A percentile compares a stretch with the other conserved stretches of the same genome.
Evolutionary conservation across 176 grass and related monocot genomes (phyloP).

Genomic region (Puya raimondii): DNA sequence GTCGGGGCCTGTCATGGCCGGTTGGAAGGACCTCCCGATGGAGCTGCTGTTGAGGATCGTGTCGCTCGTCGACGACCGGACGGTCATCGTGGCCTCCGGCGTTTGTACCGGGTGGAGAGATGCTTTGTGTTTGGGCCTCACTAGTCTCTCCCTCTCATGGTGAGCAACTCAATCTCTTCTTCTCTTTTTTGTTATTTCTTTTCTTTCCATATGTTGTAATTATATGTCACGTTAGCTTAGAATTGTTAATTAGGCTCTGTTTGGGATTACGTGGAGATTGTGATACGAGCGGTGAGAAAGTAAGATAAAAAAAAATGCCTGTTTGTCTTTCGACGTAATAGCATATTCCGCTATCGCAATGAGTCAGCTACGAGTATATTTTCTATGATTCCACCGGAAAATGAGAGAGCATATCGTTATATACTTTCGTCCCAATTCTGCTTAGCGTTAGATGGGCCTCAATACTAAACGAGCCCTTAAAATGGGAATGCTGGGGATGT

Average conservation of each 20-base stretch:
- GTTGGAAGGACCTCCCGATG: constrained; percentile 95
- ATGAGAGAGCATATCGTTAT: too few species aligned
- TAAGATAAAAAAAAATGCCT: too few species aligned
- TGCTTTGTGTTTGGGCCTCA: constrained; percentile 52
- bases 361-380: too few species aligned
- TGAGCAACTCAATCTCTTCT: constrained; percentile 13
- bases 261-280: too few species aligned
- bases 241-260: not conserved
- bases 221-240: not conserved
- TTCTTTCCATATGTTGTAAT: not conserved
- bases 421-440: too few species aligned
- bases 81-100: constrained; percentile 53
- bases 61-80: constrained; percentile 44
- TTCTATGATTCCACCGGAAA: too few species aligned
- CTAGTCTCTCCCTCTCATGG: constrained; percentile 65
- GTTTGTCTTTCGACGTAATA: too few species aligned
- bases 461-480: too few species aligned
- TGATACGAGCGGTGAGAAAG: too few species aligned
- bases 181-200: not conserved
- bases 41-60: constrained; percentile 73
- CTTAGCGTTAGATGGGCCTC: too few species aligned
- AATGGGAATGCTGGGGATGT: too few species aligned
- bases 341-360: too few species aligned
- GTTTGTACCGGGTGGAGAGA: constrained; percentile 93
- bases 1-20: constrained; percentile 26